A percentile compares a stretch with the other conserved stretches of the same genome.
phyloP scores from a whole-genome alignment of 2,329 filamentous ascomycete species.

The Fusarium setosum region DNA sequence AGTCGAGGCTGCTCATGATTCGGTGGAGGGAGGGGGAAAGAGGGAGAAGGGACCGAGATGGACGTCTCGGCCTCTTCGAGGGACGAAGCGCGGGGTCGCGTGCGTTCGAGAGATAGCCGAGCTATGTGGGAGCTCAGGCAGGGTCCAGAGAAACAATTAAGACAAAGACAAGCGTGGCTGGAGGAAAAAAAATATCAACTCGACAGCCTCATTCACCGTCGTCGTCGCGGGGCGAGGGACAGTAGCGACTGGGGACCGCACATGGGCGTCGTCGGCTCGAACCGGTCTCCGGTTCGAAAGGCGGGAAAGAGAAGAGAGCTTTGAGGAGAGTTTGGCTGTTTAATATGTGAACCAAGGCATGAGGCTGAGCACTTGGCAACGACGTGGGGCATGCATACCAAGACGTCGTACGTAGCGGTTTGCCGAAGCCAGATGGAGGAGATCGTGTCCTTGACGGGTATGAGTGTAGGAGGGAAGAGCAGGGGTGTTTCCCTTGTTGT shows the following conservation, averaged over 20 bases:
- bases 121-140: conserved; percentile 19
- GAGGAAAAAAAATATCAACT: background rate
- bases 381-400: conserved; percentile 25
- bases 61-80: conserved; percentile 10
- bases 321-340: conserved; percentile 8
- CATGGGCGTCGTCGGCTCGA: conserved; percentile 41
- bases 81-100: conserved; percentile 28
- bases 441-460: background rate
- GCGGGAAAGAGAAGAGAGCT: conserved; percentile 21
- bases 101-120: conserved; percentile 3
- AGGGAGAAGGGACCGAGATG: background rate
- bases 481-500: conserved; percentile 20
- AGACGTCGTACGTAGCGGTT: conserved; percentile 12
- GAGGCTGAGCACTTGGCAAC: conserved; percentile 41
- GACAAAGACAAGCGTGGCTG: conserved; percentile 2
- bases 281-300: conserved; percentile 33
- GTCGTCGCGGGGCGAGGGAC: conserved; percentile 44
- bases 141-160: background rate
- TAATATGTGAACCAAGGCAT: conserved; percentile 28
- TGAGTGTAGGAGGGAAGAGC: background rate
- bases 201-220: conserved; percentile 33
- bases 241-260: conserved; percentile 37
- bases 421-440: conserved; percentile 1
- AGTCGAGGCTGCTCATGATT: conserved; percentile 57
- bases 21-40: conserved; percentile 15